These are phyloP conservation scores for Phytopythium mirpurense DNA, from an alignment of 352 stramenopile species.

Conservation along the genomic window DNA sequence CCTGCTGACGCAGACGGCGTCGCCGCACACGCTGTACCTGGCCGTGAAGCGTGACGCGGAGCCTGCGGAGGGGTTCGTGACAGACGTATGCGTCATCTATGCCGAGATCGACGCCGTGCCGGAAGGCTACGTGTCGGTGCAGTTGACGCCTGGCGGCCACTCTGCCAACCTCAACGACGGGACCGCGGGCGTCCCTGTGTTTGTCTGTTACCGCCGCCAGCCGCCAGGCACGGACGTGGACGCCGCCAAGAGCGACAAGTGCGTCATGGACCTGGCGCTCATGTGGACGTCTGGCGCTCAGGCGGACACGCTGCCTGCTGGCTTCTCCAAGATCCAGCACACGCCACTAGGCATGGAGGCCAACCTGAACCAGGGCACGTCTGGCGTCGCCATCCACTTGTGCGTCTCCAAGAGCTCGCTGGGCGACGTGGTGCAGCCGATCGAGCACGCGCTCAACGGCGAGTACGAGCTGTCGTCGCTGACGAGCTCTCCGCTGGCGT, in stretches of 20 bases:
- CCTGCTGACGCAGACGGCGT: conserved; percentile 65
- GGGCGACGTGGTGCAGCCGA: conserved; percentile 39
- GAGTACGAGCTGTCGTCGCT: conserved; percentile 58
- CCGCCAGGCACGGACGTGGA: conserved; percentile 2
- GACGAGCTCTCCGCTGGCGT: conserved; percentile 27
- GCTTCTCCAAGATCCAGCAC: conserved; percentile 83
- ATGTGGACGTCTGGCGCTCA: conserved; percentile 73
- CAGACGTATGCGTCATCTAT: conserved; percentile 81
- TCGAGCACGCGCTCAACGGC: conserved; percentile 69
- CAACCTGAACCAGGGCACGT: conserved; percentile 80
- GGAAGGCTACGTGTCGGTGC: conserved; percentile 68
- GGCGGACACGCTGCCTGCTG: conserved; percentile 47
- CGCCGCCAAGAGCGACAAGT: conserved; percentile 29
- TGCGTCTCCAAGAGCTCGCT: conserved; percentile 61
- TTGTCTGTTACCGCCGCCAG: conserved; percentile 68
- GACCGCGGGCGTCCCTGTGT: conserved; percentile 66
- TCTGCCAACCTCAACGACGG: conserved; percentile 85
- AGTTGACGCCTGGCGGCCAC: conserved; percentile 57
- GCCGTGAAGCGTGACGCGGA: conserved; percentile 61
- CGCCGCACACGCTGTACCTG: conserved; percentile 68
- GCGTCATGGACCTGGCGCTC: conserved; percentile 65
- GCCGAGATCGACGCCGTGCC: conserved; percentile 81
- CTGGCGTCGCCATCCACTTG: conserved; percentile 68
- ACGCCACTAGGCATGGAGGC: conserved; percentile 85
- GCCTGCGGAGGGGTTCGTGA: conserved; percentile 45